Evolutionary conservation across 106 monocot species (phyloP).

Genomic region (Alisma plantagoaquatica): DNA sequence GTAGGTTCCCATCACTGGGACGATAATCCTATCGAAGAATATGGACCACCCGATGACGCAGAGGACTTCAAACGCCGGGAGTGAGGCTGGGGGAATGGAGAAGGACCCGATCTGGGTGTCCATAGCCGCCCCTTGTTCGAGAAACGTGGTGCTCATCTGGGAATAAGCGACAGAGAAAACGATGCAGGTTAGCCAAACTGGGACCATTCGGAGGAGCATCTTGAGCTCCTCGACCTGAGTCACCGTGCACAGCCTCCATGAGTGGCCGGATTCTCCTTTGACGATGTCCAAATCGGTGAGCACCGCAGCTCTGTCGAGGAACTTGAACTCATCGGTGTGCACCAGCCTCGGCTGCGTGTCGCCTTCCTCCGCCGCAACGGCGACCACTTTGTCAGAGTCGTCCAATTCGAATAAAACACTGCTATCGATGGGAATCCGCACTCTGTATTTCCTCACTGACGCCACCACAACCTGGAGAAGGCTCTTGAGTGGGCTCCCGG

Average conservation of each 20-base stretch:
- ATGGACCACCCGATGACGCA: slow-evolving; percentile 25
- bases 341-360: too few species aligned
- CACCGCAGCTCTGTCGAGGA: slow-evolving; percentile 18
- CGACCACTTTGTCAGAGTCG: too few species aligned
- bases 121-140: slow-evolving; percentile 34
- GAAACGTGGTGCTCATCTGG: slow-evolving; percentile 44
- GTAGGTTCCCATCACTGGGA: slow-evolving; percentile 22
- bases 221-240: slow-evolving; percentile 58
- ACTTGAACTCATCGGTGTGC: too few species aligned
- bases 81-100: slow-evolving; percentile 25
- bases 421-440: too few species aligned
- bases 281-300: neutral
- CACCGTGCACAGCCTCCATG: slow-evolving; percentile 21
- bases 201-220: slow-evolving; percentile 31
- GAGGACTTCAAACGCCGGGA: slow-evolving; percentile 32
- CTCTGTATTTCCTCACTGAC: too few species aligned
- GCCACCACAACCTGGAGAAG: neutral
- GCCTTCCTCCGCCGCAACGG: too few species aligned
- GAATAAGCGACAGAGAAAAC: slow-evolving; percentile 26
- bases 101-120: slow-evolving; percentile 24
- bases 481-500: slow-evolving; percentile 13
- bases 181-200: slow-evolving; percentile 34
- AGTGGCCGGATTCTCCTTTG: neutral
- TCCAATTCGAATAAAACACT: too few species aligned
- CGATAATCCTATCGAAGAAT: slow-evolving; percentile 24